These are phyloP conservation scores for Geotrichum citri-aurantii DNA, from an alignment of 1,139 yeast species.

Conservation along the genomic window DNA sequence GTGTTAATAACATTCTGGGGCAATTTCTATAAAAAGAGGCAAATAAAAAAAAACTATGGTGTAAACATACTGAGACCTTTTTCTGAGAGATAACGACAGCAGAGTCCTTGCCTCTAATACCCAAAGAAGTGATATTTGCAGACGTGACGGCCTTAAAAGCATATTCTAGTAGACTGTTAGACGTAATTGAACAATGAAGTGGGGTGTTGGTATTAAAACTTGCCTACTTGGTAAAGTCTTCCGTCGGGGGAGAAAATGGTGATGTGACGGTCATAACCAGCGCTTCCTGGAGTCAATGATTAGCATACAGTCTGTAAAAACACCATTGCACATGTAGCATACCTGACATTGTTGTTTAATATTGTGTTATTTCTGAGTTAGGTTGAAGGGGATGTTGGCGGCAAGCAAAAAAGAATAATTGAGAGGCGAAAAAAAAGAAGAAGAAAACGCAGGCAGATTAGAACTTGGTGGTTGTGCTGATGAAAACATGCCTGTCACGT, in stretches of 20 bases:
- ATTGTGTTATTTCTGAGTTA: not conserved
- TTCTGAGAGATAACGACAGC: conserved; percentile 92
- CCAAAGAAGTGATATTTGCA: conserved; percentile 83
- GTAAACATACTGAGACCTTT: conserved; percentile 58
- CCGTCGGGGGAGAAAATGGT: conserved; percentile 99
- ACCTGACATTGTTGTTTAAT: conserved; percentile 16
- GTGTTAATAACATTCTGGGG: not conserved
- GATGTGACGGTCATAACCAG: conserved; percentile 97
- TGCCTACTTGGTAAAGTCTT: conserved; percentile 84
- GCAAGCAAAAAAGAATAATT: not conserved
- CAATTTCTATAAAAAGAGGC: conserved; percentile 15
- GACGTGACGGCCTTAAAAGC: conserved; percentile 97
- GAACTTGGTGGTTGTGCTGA: conserved; percentile 8
- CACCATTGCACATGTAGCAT: not conserved
- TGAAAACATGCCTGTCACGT: not conserved
- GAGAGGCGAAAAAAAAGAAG: not conserved
- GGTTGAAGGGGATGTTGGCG: conserved; percentile 1
- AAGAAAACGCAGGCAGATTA: not conserved
- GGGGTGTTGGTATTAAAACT: conserved; percentile 16
- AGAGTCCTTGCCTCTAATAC: conserved; percentile 78
- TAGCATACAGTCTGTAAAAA: not conserved
- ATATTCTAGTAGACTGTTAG: conserved; percentile 44
- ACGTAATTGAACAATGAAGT: not conserved
- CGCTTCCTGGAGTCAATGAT: conserved; percentile 27
- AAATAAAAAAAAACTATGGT: not conserved